Evolutionary conservation across 495 filamentous ascomycete species (phyloP), one percentile per base, ranked within the genome.

Genomic region (Aspergillus indologenus): DNA sequence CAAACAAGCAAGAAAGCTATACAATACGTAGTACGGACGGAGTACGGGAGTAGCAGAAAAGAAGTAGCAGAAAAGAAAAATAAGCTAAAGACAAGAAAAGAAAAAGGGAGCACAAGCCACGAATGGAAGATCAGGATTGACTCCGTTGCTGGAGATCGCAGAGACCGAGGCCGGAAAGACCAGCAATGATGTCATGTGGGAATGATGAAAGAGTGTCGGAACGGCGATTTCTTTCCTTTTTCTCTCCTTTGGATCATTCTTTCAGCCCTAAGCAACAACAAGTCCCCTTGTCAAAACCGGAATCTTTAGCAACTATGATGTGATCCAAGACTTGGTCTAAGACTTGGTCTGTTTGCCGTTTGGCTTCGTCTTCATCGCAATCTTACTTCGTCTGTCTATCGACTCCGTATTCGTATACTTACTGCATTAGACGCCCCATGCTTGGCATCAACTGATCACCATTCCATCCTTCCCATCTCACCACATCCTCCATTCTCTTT

Each of bases 161-260:
- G 12, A 40, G 7, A 11, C 34, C 34, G 34, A 40, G 34, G 34
- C 34, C 34, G 34, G 26, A 29, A 40, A 40, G 6, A 15, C 34
- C 5, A 40, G 26, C 26, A 40, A 40, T 56, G 53, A 56, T 56
- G 53, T 56, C 53, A 56, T 56, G 11, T 18, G 53, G 34, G 34
- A 40, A 40, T 40, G 34, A 40, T 40, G 34, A 40, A 40, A 40
- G 34, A 29, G n/a, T n/a, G n/a, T n/a, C n/a, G n/a, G n/a, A 40
- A 40, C 34, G 34, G 34, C 34, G 34, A 40, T 40, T 40, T 40
- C 12, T 40, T 40, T 9, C 34, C 34, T 40, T 40, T 53, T 50
- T 50, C 47, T 12, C 15, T 19, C 17, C 12, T 50, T 42, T 40
- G 5, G 5, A 2, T 40, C 12, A 15, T 11, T 15, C 5, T 40